Percentiles rank a stretch among this genome's conserved stretches.
phyloP scores from a whole-genome alignment of 768 basidiomycete genomes.

The Suillus spraguei region DNA sequence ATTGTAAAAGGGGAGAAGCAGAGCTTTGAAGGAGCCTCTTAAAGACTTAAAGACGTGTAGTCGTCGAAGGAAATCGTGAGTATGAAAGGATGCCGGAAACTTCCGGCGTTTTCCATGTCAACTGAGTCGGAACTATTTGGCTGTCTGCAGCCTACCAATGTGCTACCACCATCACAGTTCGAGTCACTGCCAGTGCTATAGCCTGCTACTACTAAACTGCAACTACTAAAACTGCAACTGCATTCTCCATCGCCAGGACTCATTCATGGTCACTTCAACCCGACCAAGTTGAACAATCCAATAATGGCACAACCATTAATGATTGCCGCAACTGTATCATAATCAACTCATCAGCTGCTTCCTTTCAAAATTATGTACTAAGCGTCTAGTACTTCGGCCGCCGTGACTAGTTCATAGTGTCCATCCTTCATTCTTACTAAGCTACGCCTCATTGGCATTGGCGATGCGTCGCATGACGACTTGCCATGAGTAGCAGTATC shows the following conservation, averaged over 20 bases:
- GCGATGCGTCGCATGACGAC: neutral
- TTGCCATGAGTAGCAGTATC: neutral
- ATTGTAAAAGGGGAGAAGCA: no score
- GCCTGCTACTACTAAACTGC: neutral
- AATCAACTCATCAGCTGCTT: neutral
- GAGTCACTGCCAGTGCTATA: neutral
- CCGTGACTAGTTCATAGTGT: neutral
- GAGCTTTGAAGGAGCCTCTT: no score
- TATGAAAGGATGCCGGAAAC: no score
- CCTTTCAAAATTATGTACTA: neutral
- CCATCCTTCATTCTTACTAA: neutral
- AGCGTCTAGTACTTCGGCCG: neutral
- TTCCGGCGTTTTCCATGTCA: no score
- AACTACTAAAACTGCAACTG: no score
- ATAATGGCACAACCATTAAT: neutral
- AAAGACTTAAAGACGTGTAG: no score
- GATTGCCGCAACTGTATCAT: neutral
- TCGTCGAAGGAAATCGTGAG: no score
- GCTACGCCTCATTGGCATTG: neutral
- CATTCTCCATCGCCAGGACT: neutral
- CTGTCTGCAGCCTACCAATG: no score
- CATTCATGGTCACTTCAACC: neutral
- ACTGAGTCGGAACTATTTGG: no score
- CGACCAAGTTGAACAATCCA: neutral
- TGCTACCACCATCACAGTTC: neutral